Base-by-base conservation (phyloP, 2,329 filamentous ascomycete genomes). In the Fonsecaea pedrosoi region DNA sequence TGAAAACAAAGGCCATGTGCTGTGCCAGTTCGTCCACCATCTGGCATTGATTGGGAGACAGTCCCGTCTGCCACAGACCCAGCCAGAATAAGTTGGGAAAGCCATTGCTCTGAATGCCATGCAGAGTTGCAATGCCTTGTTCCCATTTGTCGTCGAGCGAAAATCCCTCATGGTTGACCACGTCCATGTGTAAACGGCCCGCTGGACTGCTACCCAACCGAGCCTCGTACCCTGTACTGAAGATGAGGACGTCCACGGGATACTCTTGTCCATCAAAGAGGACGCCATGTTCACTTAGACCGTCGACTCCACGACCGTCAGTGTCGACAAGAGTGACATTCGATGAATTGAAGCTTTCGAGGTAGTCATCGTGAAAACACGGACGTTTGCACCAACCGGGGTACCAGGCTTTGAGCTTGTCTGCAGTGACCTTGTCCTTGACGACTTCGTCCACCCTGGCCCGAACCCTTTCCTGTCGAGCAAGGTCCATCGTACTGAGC, bases 371-470 rank as follows among this genome's bases (percentile, higher is more conserved):
- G 75, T 86, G 85, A 75, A 89, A 89, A 40, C 80, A 83, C 0
- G 87, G 87, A 0, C 88, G 82, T 74, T 90, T 90, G 78, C 88
- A 90, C 82, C 84, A 89, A 0, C 77, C 75, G 0, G 84, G 82
- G 72, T 89, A 90, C 84, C 84, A 88, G 0, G 86, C 78, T 72
- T 86, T 85, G 7, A 89, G 79, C 2, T 75, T 79, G 30, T 81
- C 79, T 0, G 87, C 87, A 0, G 82, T 85, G 1, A 74, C 75
- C 10, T 75, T 74, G 70, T 89, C 82, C 42, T 82, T 75, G 13
- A 89, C 38, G 38, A 35, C 13, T 3, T 40, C 38, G 12, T 40
- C 38, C 5, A 40, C 38, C 38, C 38, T 7, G 38, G 38, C 38
- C 7, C 34, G 34, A 9, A 35, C 9, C 34, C 9, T 35, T 9